Evolutionary conservation across 257 asterid genomes (phyloP).

Genomic region (Lithospermum erythrorhizon): DNA sequence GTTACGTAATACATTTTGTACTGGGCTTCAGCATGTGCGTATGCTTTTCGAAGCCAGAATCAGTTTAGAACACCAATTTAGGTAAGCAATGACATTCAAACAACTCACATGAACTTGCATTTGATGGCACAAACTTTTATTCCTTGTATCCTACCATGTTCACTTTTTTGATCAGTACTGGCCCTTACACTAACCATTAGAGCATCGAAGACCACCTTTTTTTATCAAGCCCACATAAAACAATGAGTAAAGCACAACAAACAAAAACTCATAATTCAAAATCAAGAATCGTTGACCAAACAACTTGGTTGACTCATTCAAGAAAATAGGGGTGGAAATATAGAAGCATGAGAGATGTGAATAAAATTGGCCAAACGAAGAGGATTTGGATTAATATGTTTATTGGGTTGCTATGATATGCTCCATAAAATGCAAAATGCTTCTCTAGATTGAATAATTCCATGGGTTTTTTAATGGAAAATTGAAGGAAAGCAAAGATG

Average conservation of each 20-base stretch:
- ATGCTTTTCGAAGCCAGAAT: too few relatives aligned
- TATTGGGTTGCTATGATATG: slow-evolving; percentile 76
- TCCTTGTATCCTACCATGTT: too few relatives aligned
- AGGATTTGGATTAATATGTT: slow-evolving; percentile 62
- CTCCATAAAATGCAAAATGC: slow-evolving; percentile 87
- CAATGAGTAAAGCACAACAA: slow-evolving; percentile 41
- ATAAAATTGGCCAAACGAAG: slow-evolving; percentile 84
- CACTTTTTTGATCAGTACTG: too few relatives aligned
- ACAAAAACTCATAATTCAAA: slow-evolving; percentile 58
- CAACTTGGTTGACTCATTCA: slow-evolving; percentile 20
- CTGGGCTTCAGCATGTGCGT: too few relatives aligned
- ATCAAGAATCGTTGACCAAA: slow-evolving; percentile 37
- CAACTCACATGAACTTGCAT: too few relatives aligned
- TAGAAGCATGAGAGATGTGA: slow-evolving; percentile 44
- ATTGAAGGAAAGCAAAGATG: too few relatives aligned
- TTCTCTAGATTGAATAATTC: slow-evolving; percentile 80
- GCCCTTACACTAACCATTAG: too few relatives aligned
- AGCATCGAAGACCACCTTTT: slow-evolving; percentile 82
- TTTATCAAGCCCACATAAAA: slow-evolving; percentile 61
- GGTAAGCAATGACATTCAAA: too few relatives aligned
- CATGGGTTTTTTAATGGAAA: slow-evolving; percentile 16
- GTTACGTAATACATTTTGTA: too few relatives aligned
- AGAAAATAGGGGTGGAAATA: slow-evolving; percentile 52
- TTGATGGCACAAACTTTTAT: too few relatives aligned
- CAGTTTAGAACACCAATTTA: too few relatives aligned